phyloP scores from a whole-genome alignment of 2,329 filamentous ascomycete genomes.

The Fusarium odoratissimum region DNA sequence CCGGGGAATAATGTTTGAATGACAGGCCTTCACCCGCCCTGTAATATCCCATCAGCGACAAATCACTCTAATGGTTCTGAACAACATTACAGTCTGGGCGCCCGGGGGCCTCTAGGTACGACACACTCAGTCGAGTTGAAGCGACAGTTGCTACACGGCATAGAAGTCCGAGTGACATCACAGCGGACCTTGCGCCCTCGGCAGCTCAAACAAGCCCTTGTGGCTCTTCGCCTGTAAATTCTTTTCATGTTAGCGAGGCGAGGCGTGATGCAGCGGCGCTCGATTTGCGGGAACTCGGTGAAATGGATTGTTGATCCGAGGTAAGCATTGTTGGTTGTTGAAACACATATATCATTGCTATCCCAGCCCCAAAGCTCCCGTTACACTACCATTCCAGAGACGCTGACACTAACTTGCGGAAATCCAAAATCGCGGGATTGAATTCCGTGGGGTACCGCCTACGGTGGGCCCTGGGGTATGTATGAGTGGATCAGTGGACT shows the following conservation, averaged over 20 bases:
- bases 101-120: background rate
- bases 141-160: conserved; percentile 3
- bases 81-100: no score
- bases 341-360: background rate
- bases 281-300: background rate
- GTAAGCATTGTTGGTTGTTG: background rate
- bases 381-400: no score
- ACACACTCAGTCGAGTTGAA: background rate
- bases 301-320: background rate
- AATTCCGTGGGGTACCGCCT: no score
- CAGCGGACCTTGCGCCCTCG: conserved; percentile 2
- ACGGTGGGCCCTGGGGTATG: no score
- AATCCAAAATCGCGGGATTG: no score
- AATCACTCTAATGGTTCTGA: no score
- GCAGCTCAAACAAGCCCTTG: background rate
- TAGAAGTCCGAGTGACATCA: conserved; percentile 2
- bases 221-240: background rate
- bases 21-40: background rate
- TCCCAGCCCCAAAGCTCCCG: no score
- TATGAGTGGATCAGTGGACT: no score
- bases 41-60: background rate
- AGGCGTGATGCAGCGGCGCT: no score
- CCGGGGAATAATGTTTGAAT: no score
- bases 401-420: no score
- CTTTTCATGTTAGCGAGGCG: background rate